Conservation (phyloP, 257 asterid genomes). For the Jacaranda mimosifolia region DNA sequence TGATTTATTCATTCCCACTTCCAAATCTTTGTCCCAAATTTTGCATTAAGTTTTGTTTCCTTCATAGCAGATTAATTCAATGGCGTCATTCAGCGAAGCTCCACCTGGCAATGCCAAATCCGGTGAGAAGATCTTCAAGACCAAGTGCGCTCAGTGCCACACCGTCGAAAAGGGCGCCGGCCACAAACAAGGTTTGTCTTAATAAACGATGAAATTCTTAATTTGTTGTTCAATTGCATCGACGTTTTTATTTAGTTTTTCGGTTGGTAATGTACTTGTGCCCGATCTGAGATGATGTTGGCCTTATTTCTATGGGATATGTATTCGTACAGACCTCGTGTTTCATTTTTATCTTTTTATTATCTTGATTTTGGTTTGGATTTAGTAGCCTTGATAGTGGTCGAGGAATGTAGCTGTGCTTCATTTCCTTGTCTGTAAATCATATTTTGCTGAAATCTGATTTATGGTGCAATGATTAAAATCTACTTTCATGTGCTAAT, state of each 20-base stretch:
- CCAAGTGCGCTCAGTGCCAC: slow-evolving; percentile 83
- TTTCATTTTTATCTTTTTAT: background rate
- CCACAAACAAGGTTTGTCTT: slow-evolving; percentile 73
- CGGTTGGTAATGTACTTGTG: background rate
- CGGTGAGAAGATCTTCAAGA: slow-evolving; percentile 78
- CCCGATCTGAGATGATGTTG: slow-evolving; percentile 14
- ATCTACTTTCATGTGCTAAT: too few relatives aligned
- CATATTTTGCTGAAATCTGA: too few relatives aligned
- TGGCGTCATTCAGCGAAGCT: slow-evolving; percentile 71
- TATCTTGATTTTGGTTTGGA: background rate
- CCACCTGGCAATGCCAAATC: slow-evolving; percentile 61
- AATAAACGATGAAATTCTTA: too few relatives aligned
- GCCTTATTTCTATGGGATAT: background rate
- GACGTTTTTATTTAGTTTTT: background rate
- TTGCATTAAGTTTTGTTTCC: background rate
- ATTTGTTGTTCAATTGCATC: background rate
- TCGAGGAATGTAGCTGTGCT: too few relatives aligned
- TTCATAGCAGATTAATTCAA: slow-evolving; percentile 1
- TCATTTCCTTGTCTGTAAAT: too few relatives aligned
- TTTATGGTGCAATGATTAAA: too few relatives aligned
- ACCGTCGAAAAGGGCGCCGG: slow-evolving; percentile 84
- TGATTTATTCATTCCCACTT: background rate
- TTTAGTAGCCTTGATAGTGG: background rate
- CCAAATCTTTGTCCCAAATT: background rate
- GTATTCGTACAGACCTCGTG: slow-evolving; percentile 6